Conservation (phyloP, 2,329 filamentous ascomycete genomes). For the Xylariales sp. region DNA sequence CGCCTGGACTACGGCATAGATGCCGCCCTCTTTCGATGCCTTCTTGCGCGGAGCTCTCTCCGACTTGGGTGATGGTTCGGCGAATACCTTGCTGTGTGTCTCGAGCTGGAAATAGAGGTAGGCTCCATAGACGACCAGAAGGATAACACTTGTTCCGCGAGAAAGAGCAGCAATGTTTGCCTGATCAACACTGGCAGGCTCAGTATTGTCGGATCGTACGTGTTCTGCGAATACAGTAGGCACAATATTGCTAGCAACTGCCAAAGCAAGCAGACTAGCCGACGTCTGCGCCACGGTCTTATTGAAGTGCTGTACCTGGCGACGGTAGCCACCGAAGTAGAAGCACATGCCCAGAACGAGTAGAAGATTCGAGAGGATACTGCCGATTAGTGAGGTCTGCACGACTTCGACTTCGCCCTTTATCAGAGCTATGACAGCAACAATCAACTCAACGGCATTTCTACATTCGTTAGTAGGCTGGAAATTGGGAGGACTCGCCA, state of each 20-base stretch:
- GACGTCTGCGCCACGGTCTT: conserved; percentile 87
- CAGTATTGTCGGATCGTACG: conserved; percentile 33
- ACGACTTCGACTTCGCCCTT: conserved; percentile 77
- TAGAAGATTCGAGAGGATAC: conserved; percentile 85
- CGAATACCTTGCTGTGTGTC: conserved; percentile 77
- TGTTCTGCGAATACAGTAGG: conserved; percentile 76
- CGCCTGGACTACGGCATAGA: conserved; percentile 16
- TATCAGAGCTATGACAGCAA: conserved; percentile 76
- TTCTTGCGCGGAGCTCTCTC: conserved; percentile 61
- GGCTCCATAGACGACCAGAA: conserved; percentile 75
- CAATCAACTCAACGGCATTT: conserved; percentile 85
- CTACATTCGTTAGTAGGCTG: conserved; percentile 28
- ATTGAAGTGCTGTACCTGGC: conserved; percentile 85
- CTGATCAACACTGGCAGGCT: conserved; percentile 43
- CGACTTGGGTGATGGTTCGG: conserved; percentile 35
- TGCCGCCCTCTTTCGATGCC: conserved; percentile 34
- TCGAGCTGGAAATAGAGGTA: conserved; percentile 91
- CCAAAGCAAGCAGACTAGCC: conserved; percentile 72
- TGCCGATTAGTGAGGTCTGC: conserved; percentile 87
- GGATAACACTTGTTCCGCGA: conserved; percentile 70
- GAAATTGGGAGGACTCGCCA: neutral
- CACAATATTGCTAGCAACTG: conserved; percentile 78
- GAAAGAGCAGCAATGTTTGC: conserved; percentile 60
- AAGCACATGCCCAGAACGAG: conserved; percentile 90
- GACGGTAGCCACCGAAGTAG: conserved; percentile 77